Conservation (phyloP, 2,329 filamentous ascomycete species). For the Pseudocercospora fuligena region DNA sequence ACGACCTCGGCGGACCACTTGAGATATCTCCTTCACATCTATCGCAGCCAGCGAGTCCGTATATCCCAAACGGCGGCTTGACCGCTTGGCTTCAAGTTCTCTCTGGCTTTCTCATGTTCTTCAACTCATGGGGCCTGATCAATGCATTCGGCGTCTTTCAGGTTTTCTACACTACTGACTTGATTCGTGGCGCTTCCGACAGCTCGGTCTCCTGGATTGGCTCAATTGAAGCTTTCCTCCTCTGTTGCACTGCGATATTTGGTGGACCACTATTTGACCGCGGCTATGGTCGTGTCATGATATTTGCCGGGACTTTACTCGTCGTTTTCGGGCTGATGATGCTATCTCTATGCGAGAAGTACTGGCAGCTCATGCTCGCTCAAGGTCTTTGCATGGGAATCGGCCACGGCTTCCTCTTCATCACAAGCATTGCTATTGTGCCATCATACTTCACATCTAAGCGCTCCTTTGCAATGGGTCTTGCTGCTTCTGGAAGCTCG, state of each 20-base stretch:
- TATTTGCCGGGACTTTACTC: slow-evolving; percentile 42
- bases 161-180: no score
- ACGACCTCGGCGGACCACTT: slow-evolving; percentile 29
- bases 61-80: slow-evolving; percentile 48
- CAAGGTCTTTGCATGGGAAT: no score
- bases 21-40: slow-evolving; percentile 30
- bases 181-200: background rate
- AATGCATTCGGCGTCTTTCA: no score
- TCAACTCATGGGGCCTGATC: slow-evolving; percentile 45
- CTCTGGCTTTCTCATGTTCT: slow-evolving; percentile 52
- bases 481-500: no score
- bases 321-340: no score
- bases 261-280: slow-evolving; percentile 56
- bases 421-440: no score
- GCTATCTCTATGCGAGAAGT: no score
- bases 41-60: slow-evolving; percentile 26
- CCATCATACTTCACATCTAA: no score
- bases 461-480: no score
- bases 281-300: slow-evolving; percentile 51
- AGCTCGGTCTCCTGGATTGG: slow-evolving; percentile 55
- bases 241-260: slow-evolving; percentile 55
- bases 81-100: slow-evolving; percentile 53
- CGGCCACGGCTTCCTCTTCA: no score
- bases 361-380: no score
- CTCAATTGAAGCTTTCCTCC: slow-evolving; percentile 55